Evolutionary conservation across 2,329 filamentous ascomycete genomes (phyloP), one percentile per base, ranked within the genome.

Genomic region (Phaeosphaeriaceae sp.): DNA sequence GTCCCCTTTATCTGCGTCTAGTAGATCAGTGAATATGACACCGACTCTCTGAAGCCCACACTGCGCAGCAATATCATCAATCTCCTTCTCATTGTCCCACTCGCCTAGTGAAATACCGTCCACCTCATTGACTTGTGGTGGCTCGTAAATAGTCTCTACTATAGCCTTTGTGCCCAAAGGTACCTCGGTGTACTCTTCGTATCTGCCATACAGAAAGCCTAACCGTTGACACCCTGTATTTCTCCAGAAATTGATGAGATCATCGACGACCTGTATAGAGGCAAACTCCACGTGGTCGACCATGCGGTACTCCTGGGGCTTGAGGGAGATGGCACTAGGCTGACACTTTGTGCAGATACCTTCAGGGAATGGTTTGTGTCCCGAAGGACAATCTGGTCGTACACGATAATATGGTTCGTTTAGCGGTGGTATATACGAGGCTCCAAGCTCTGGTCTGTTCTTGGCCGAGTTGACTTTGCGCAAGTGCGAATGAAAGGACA

Each of bases 261-360:
- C 85, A 70, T 99, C 90, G 63, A 97, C 90, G 28, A 97, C 84
- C 45, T 86, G 82, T 3, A 91, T 87, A 1, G 89, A 87, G 1
- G 93, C 87, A 70, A 99, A 97, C 74, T 99, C 95, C 56, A 99
- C 94, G 72, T 99, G 94, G 66, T 99, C 94, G 3, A 99, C 92
- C 90, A 94, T 97, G 42, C 94, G 90, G 73, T 93, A 99, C 16
- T 88, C 82, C 73, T 99, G 94, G 4, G 92, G 91, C 69, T 97
- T 92, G 44, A 99, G 78, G 9, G 91, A 96, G 68, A 99, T 99
- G 47, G 94, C 93, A 58, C 93, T 96, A 6, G 94, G 94, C 70
- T 99, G 95, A 65, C 94, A 99, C 73, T 97, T 99, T 50, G 90
- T 95, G 77, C 94, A 99, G 59, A 99, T 97, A 13, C 94, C 94